Evolutionary conservation across 352 stramenopile species (phyloP), one percentile per base, ranked within the genome.

Genomic region (Phytophthora capsici): DNA sequence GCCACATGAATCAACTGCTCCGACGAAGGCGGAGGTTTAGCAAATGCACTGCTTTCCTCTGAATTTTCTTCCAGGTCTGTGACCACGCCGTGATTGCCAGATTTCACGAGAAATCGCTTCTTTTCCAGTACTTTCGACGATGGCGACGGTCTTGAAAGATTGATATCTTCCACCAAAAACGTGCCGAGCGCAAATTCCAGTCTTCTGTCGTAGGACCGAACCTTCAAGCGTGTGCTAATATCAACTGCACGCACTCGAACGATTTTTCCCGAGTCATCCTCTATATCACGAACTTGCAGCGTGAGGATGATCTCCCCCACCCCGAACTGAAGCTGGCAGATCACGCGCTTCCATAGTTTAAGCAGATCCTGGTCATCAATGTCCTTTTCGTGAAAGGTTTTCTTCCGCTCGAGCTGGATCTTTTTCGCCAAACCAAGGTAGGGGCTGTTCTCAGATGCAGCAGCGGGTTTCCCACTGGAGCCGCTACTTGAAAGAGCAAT

Each of bases 291-390:
- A 38, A 92, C 73, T 71, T 88, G 74, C 23, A 91, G 65, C 17
- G 71, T 77, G 10, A 91, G 55, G 4, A 66, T 75, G 34, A 90
- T 62, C 22, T 87, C 70, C 16, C 73, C 69, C 17, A 91, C 76
- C 8, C 73, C 72, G 61, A 91, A 91, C 48, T 84, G 71, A 13
- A 87, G 53, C 41, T 84, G 52, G 45, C 83, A 89, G 17, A 88
- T 60, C 25, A 91, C 71, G 16, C 88, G 84, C 57, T 87, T 86
- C 83, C 84, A 93, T 22, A 95, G 47, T 56, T 93, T 95, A 1
- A 93, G 60, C 45, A 94, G 66, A 47, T 91, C 83, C n/a, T 80
- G 63, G 41, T 90, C 81, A 9, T 87, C 69, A 17, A 89, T 75
- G 9, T 89, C 83, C 44, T 92, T 93, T 43, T 71, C 61, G 49